Conservation (phyloP, 2,329 filamentous ascomycete species). For the Phaeomoniella chlamydospora region DNA sequence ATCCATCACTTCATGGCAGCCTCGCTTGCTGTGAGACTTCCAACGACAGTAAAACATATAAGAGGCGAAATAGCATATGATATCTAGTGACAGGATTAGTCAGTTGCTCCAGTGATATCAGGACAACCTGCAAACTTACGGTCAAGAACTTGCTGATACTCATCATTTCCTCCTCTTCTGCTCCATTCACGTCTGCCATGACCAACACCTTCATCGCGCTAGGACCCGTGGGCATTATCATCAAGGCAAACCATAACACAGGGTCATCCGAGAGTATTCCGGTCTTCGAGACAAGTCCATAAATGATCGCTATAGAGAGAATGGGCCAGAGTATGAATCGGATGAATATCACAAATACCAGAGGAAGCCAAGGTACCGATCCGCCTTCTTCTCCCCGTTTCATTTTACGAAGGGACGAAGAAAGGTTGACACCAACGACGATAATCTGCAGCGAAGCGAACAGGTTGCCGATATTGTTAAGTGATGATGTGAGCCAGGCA, state of each 20-base stretch:
- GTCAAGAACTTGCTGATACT: slow-evolving; percentile 37
- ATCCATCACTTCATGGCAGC: slow-evolving; percentile 11
- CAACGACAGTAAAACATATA: slow-evolving; percentile 17
- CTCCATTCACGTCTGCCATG: slow-evolving; percentile 24
- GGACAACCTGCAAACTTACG: slow-evolving; percentile 18
- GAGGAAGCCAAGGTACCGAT: slow-evolving; percentile 27
- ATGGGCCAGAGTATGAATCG: slow-evolving; percentile 49
- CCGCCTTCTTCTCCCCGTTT: slow-evolving; percentile 26
- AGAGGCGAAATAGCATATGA: slow-evolving; percentile 18
- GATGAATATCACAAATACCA: slow-evolving; percentile 34
- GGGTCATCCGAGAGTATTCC: slow-evolving; percentile 39
- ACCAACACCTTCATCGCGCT: slow-evolving; percentile 41
- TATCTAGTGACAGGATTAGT: slow-evolving; percentile 9
- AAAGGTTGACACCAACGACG: slow-evolving; percentile 52
- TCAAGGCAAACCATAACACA: slow-evolving; percentile 51
- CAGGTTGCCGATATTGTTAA: slow-evolving; percentile 47
- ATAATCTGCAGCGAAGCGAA: slow-evolving; percentile 53
- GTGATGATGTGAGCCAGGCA: slow-evolving; percentile 48
- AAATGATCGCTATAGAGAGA: slow-evolving; percentile 40
- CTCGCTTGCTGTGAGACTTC: slow-evolving; percentile 16
- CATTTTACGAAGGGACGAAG: slow-evolving; percentile 34
- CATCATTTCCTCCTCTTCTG: slow-evolving; percentile 34
- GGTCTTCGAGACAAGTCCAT: slow-evolving; percentile 38
- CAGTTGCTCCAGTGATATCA: not conserved
- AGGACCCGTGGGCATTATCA: slow-evolving; percentile 43